Evolutionary conservation across 805 yeast species (phyloP).

Genomic region (Ascoidea rubescens): DNA sequence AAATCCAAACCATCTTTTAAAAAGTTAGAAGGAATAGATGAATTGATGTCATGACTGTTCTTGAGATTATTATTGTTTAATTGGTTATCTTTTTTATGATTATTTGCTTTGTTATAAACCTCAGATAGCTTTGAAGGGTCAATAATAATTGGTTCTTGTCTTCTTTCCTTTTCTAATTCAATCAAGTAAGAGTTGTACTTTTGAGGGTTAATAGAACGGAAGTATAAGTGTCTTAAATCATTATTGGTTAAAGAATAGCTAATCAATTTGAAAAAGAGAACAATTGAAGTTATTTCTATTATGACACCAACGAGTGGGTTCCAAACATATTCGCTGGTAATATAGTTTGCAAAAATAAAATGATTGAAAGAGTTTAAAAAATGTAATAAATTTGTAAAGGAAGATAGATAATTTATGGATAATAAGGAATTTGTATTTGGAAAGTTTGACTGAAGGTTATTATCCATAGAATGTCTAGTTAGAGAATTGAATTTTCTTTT

Average conservation of each 20-base stretch:
- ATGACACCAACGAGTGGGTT: constrained; percentile 30
- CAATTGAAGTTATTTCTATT: constrained; percentile 25
- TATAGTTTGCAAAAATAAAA: constrained; percentile 16
- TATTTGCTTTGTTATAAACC: not conserved
- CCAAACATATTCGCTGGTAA: constrained; percentile 20
- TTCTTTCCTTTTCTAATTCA: not conserved
- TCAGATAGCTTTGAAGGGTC: not conserved
- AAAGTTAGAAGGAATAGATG: not conserved
- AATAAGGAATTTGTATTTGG: constrained; percentile 5
- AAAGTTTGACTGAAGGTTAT: constrained; percentile 8
- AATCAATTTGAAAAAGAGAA: constrained; percentile 24
- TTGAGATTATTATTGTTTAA: not conserved
- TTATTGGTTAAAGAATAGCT: constrained; percentile 29
- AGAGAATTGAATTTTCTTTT: constrained; percentile 5
- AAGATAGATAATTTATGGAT: constrained; percentile 16
- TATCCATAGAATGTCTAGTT: not conserved
- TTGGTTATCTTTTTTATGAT: not conserved
- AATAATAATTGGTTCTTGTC: not conserved
- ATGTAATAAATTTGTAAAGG: constrained; percentile 19
- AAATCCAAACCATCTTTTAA: not conserved
- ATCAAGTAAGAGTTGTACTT: constrained; percentile 7
- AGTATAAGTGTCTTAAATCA: constrained; percentile 25
- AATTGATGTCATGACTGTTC: not conserved
- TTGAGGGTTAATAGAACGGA: constrained; percentile 8
- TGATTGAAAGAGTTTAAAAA: constrained; percentile 16